Base-by-base conservation (phyloP, 495 filamentous ascomycete genomes). In the Pseudoneurospora amorphoporcata region DNA sequence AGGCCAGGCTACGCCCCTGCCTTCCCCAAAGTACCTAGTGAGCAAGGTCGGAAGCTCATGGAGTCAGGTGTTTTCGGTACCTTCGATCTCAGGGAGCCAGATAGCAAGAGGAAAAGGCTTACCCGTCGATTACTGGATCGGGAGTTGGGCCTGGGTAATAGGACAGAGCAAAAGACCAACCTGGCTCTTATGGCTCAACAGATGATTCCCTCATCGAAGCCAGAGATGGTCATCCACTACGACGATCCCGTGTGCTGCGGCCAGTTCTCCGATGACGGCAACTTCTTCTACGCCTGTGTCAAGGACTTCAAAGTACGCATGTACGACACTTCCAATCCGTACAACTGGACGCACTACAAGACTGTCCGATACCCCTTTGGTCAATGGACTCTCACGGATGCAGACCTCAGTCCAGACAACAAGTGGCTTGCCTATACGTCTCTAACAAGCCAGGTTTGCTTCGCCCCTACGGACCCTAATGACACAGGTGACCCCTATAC, bases 241-340 rank as follows among this genome's bases (percentile, higher is more conserved):
- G 87, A 93, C 70, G 86, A 89, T 16, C 89, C 92, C 68, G 94
- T 94, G 71, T 98, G 97, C 79, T 97, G 94, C 16, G 95, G 95
- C 6, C 95, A 99, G 79, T 99, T 98, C 78, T 97, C 93, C 0
- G 91, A 95, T 70, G 95, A 99, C 75, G 95, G 95, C 7, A 97
- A 97, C 82, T 98, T 98, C 83, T 99, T 97, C 81, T 99, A 97
- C 80, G 91, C 90, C n/a, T 95, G 92, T 75, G 90, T 90, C 32
- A 94, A 98, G 79, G 94, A 99, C 79, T 97, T 95, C 81, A 89
- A 88, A 71, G 93, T 99, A 16, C 91, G 94, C 29, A 94, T 99
- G 92, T 99, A 98, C 79, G 95, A 99, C 78, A 98, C 95, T 0
- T 96, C 93, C 2, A 97, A 98, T 72, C 95, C 95, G 0, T 96